Evolutionary conservation across 352 stramenopile species (phyloP).

Genomic region (Chrysophaeum taylorii): DNA sequence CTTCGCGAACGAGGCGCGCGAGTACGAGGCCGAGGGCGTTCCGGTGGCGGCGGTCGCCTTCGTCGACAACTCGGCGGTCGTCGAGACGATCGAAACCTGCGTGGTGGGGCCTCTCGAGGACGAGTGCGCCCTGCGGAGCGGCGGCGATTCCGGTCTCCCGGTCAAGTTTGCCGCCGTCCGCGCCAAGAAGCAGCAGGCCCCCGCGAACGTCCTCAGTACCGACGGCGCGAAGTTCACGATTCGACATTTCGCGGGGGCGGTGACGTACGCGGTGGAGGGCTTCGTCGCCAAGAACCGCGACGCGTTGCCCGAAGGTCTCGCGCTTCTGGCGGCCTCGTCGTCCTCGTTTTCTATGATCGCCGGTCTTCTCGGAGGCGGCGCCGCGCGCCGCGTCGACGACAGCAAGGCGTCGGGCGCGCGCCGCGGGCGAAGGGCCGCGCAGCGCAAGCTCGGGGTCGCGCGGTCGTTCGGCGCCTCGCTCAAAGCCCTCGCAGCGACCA

Average conservation of each 20-base stretch:
- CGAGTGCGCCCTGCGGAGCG: slow-evolving; percentile 47
- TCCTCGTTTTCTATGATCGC: slow-evolving; percentile 21
- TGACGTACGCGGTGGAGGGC: slow-evolving; percentile 48
- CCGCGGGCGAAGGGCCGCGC: slow-evolving; percentile 20
- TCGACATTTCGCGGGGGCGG: slow-evolving; percentile 51
- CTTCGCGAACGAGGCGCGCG: slow-evolving; percentile 49
- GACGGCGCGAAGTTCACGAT: slow-evolving; percentile 53
- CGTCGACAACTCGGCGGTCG: slow-evolving; percentile 39
- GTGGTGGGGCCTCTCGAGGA: slow-evolving; percentile 51
- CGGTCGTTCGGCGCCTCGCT: slow-evolving; percentile 64
- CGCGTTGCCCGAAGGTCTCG: slow-evolving; percentile 86
- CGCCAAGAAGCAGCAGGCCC: slow-evolving; percentile 28
- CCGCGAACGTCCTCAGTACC: slow-evolving; percentile 44
- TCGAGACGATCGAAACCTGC: slow-evolving; percentile 39
- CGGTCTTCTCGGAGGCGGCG: slow-evolving; percentile 17
- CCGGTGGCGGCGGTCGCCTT: slow-evolving; percentile 35
- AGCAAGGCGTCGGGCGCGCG: no score
- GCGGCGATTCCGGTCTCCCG: slow-evolving; percentile 32
- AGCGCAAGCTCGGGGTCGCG: slow-evolving; percentile 38
- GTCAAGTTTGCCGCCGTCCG: slow-evolving; percentile 11
- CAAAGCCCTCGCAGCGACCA: slow-evolving; percentile 52
- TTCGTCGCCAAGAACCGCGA: slow-evolving; percentile 84
- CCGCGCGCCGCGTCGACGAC: neutral
- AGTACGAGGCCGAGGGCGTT: slow-evolving; percentile 44
- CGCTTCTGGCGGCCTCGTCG: slow-evolving; percentile 41